Conservation (phyloP, 23 red algal genomes). For the Agarophyton chilense region DNA sequence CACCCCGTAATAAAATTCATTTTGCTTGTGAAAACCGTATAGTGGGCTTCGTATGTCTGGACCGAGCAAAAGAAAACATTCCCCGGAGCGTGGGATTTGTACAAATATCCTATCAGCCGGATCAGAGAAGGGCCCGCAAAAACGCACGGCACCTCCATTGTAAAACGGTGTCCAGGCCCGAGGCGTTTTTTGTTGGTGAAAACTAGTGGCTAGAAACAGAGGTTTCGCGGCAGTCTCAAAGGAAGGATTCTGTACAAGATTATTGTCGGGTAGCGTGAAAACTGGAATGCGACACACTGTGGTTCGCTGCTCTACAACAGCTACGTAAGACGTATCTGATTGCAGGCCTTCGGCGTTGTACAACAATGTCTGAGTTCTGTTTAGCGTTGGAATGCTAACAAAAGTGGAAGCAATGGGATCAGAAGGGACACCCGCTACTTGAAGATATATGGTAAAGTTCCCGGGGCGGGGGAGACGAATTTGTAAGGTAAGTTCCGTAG, state of each 20-base stretch:
- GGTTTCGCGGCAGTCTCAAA: slow-evolving; percentile 30
- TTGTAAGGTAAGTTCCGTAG: neutral
- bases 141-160: slow-evolving; percentile 52
- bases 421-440: neutral
- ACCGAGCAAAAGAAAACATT: slow-evolving; percentile 22
- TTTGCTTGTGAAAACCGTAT: neutral
- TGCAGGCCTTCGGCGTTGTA: neutral
- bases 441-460: neutral
- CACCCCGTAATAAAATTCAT: neutral
- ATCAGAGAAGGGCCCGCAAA: slow-evolving; percentile 32
- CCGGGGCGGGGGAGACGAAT: neutral
- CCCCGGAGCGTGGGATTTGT: neutral
- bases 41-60: neutral
- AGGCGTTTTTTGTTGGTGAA: slow-evolving; percentile 13
- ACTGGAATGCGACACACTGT: neutral
- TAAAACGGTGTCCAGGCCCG: slow-evolving; percentile 71
- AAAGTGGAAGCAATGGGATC: neutral
- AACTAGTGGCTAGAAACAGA: slow-evolving; percentile 25
- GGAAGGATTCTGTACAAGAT: slow-evolving; percentile 43
- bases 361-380: neutral
- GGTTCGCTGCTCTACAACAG: neutral
- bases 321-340: neutral
- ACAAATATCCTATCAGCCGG: neutral
- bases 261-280: neutral
- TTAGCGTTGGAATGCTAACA: neutral